A percentile compares a stretch with the other conserved stretches of the same genome.
Evolutionary conservation across 1,284 basidiomycete genomes (phyloP).

Genomic region (Microbotryomycetes sp.): DNA sequence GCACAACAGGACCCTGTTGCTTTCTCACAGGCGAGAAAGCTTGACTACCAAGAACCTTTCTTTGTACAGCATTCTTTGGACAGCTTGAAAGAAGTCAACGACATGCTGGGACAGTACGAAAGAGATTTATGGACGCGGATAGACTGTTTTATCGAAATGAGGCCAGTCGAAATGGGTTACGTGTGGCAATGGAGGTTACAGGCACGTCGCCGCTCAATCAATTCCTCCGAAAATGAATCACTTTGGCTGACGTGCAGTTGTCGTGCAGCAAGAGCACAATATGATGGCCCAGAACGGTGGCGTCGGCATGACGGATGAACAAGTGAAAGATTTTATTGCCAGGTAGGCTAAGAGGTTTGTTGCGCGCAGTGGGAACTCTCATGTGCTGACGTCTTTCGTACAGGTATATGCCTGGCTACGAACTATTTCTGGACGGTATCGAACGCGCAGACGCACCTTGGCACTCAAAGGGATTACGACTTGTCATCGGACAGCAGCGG

Average conservation of each 20-base stretch:
- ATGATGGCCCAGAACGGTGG: slow-evolving; percentile 80
- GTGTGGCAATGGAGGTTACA: slow-evolving; percentile 35
- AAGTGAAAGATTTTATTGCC: slow-evolving; percentile 55
- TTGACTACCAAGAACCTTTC: slow-evolving; percentile 32
- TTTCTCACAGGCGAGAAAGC: neutral
- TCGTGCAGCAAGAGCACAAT: slow-evolving; percentile 65
- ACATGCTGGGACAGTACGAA: slow-evolving; percentile 52
- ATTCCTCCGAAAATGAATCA: too few species aligned
- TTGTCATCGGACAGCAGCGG: slow-evolving; percentile 47
- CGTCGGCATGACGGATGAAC: slow-evolving; percentile 72
- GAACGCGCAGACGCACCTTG: slow-evolving; percentile 43
- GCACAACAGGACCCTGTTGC: neutral
- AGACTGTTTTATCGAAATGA: slow-evolving; percentile 61
- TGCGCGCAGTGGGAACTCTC: slow-evolving; percentile 32
- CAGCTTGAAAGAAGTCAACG: slow-evolving; percentile 57
- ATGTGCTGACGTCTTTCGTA: neutral
- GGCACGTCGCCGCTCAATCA: too few species aligned
- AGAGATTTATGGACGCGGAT: slow-evolving; percentile 59
- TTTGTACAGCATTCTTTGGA: slow-evolving; percentile 39
- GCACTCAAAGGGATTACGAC: slow-evolving; percentile 45
- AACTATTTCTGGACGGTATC: slow-evolving; percentile 57
- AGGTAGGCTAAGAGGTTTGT: slow-evolving; percentile 12
- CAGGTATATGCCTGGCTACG: slow-evolving; percentile 76
- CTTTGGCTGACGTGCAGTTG: neutral
- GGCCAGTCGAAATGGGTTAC: slow-evolving; percentile 32